phyloP scores from a whole-genome alignment of 495 filamentous ascomycete genomes.

The Neurospora sp. region DNA sequence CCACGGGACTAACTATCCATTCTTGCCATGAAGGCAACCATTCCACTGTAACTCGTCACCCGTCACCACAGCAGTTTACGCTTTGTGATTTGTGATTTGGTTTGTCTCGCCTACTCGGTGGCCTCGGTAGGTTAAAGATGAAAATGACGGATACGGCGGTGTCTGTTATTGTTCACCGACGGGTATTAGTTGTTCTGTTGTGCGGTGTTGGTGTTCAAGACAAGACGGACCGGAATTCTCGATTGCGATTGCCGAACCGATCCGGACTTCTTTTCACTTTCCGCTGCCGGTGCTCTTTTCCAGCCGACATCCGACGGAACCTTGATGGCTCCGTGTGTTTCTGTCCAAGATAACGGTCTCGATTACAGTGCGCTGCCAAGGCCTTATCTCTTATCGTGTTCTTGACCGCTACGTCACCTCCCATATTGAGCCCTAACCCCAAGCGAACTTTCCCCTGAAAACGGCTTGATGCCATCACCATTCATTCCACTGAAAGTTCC shows the following conservation, averaged over 20 bases:
- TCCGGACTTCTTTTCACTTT: background rate
- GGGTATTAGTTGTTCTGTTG: background rate
- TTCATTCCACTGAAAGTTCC: background rate
- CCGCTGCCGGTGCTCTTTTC: background rate
- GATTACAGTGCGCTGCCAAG: background rate
- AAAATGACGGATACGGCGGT: background rate
- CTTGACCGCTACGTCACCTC: background rate
- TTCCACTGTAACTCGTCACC: background rate
- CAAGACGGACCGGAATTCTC: background rate
- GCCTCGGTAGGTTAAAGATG: background rate
- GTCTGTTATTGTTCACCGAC: background rate
- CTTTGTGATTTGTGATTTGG: no score
- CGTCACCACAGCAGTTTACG: background rate
- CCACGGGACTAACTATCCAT: background rate
- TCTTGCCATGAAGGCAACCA: background rate
- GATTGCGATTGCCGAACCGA: background rate
- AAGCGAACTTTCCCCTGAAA: background rate
- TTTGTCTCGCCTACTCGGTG: background rate
- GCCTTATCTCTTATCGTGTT: background rate
- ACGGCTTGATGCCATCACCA: background rate
- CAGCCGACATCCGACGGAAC: background rate
- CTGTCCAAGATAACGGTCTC: background rate
- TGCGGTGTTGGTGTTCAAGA: background rate
- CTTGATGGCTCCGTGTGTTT: background rate
- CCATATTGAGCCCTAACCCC: background rate